phyloP scores from a whole-genome alignment of 192 early-diverging fungal genomes.

The Coemansia sp. region DNA sequence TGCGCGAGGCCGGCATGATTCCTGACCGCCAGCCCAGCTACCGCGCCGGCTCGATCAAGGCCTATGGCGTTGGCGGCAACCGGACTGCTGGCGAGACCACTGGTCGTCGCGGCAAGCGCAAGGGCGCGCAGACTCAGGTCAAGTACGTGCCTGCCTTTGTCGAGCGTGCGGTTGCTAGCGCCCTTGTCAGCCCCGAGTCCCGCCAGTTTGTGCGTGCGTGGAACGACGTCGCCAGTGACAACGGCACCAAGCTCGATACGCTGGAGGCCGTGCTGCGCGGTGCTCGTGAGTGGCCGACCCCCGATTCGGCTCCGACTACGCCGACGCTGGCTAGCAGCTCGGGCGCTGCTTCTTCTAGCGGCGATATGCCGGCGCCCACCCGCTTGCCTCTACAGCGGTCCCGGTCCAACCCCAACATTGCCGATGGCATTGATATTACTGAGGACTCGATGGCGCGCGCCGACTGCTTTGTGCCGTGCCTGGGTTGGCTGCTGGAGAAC shows the following conservation, averaged over 20 bases:
- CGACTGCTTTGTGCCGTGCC: constrained; percentile 62
- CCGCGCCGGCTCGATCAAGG: constrained; percentile 34
- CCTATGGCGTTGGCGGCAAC: constrained; percentile 21
- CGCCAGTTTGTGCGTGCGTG: constrained; percentile 67
- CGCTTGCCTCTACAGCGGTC: constrained; percentile 29
- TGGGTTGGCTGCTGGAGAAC: constrained; percentile 77
- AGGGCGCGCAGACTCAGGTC: constrained; percentile 32
- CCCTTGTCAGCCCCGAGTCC: constrained; percentile 72
- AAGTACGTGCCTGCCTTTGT: constrained; percentile 71
- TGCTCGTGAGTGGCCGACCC: constrained; percentile 44
- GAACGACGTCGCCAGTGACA: constrained; percentile 60
- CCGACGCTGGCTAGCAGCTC: not conserved
- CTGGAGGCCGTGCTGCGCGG: constrained; percentile 63
- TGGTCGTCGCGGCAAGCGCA: constrained; percentile 43
- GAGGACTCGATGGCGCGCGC: constrained; percentile 42
- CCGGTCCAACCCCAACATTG: constrained; percentile 26
- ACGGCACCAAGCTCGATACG: constrained; percentile 53
- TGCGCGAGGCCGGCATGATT: constrained; percentile 54
- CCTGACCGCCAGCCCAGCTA: constrained; percentile 55
- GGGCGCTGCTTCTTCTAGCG: too few species aligned
- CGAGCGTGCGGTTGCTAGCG: constrained; percentile 68
- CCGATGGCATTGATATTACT: constrained; percentile 30
- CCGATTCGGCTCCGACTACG: constrained; percentile 29
- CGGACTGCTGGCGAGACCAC: constrained; percentile 21
- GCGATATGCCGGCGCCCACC: too few species aligned